These are phyloP conservation scores for Halteria grandinella DNA, from an alignment of 73 alveolate genomes.

Conservation along the genomic window DNA sequence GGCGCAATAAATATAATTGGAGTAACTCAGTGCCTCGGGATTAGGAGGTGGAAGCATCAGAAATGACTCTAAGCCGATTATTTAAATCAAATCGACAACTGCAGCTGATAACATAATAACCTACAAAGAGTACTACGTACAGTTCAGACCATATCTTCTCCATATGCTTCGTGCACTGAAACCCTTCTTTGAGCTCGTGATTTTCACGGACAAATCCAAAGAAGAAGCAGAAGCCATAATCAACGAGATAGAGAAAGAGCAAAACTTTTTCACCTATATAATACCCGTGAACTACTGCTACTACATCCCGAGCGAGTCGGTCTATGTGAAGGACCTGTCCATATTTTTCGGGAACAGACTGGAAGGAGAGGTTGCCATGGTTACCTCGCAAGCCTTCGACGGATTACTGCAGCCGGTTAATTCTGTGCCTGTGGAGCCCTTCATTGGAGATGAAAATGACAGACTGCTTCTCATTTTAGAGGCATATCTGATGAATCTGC, in stretches of 20 bases:
- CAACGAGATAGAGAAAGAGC: not conserved
- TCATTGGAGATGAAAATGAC: not conserved
- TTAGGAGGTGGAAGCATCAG: not conserved
- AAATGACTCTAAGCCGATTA: not conserved
- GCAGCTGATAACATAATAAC: not conserved
- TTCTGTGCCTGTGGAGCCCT: not conserved
- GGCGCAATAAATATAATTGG: no score
- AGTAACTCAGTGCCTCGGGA: no score
- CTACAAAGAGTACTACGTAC: no score
- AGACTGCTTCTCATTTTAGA: not conserved
- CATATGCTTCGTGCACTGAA: not conserved
- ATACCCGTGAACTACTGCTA: not conserved
- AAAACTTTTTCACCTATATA: not conserved
- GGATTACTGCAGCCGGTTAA: not conserved
- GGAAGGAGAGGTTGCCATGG: not conserved
- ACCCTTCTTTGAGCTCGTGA: not conserved
- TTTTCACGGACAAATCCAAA: not conserved
- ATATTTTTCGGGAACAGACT: not conserved
- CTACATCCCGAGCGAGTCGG: not conserved
- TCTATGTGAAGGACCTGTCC: not conserved
- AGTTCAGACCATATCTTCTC: not conserved
- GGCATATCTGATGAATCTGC: not conserved
- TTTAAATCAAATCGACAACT: not conserved
- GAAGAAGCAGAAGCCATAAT: not conserved
- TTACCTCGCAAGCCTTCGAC: not conserved